Evolutionary conservation across 164 flowering plant species (phyloP).

Genomic region (Stephania japonica): DNA sequence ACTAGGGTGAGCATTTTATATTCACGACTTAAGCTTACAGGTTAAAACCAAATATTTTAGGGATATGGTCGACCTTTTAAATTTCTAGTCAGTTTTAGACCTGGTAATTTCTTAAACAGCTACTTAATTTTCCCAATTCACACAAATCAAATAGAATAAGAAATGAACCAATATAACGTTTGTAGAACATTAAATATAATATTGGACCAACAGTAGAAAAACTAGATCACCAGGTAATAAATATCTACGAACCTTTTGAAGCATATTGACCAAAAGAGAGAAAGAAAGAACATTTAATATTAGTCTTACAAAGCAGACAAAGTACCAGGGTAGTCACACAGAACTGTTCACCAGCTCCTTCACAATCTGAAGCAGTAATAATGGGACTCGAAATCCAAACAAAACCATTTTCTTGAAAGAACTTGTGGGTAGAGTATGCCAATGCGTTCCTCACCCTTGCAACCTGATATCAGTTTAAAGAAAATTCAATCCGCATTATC

Average conservation of each 20-base stretch:
- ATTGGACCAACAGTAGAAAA: not conserved
- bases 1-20: not conserved
- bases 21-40: not conserved
- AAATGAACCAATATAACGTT: not conserved
- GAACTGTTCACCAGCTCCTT: constrained; percentile 99
- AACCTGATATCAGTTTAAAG: constrained; percentile 47
- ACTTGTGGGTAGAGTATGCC: constrained; percentile 91
- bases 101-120: no score
- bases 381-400: constrained; percentile 96
- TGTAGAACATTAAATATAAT: not conserved
- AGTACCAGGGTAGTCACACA: constrained; percentile 96
- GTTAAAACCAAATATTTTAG: not conserved
- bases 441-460: constrained; percentile 93
- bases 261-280: not conserved
- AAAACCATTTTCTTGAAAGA: constrained; percentile 94
- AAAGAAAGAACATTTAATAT: not conserved
- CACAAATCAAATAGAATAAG: not conserved
- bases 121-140: no score
- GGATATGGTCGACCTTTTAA: not conserved
- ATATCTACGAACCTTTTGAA: not conserved
- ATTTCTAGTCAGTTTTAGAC: not conserved
- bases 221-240: not conserved
- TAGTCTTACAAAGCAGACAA: not conserved
- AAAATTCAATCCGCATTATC: constrained; percentile 11
- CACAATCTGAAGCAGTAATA: constrained; percentile 97